Conservation (phyloP, 2,329 filamentous ascomycete species). For the Ophiostoma perfectum region DNA sequence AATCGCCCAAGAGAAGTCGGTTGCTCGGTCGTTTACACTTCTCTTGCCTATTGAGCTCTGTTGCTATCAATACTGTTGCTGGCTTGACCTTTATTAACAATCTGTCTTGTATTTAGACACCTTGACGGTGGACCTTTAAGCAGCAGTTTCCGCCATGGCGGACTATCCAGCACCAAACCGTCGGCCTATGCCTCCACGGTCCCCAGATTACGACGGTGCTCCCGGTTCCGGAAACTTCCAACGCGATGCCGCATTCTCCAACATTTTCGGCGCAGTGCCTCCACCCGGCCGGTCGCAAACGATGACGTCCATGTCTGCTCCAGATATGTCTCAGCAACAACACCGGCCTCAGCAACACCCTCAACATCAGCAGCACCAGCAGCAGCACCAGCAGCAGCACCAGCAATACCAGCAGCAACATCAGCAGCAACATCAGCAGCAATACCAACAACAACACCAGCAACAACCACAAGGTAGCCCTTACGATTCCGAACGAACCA, state of each 20-base stretch:
- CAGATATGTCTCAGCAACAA: slow-evolving; percentile 46
- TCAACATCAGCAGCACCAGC: slow-evolving; percentile 18
- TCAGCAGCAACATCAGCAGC: slow-evolving; percentile 3
- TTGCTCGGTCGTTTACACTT: neutral
- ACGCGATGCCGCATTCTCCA: slow-evolving; percentile 90
- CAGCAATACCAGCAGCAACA: slow-evolving; percentile 2
- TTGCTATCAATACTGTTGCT: neutral
- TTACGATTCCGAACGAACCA: slow-evolving; percentile 56
- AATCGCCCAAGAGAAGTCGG: neutral
- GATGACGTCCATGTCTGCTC: slow-evolving; percentile 73
- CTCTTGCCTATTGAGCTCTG: neutral
- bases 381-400: slow-evolving; percentile 12
- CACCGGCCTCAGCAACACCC: slow-evolving; percentile 21
- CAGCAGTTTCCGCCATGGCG: slow-evolving; percentile 42
- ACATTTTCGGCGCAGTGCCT: slow-evolving; percentile 78
- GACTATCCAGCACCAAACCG: slow-evolving; percentile 53
- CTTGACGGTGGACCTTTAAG: slow-evolving; percentile 11
- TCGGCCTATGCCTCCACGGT: slow-evolving; percentile 35
- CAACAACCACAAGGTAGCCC: neutral
- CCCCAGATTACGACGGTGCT: slow-evolving; percentile 44
- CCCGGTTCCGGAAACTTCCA: slow-evolving; percentile 51
- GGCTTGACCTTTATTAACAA: neutral
- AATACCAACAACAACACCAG: slow-evolving; percentile 26
- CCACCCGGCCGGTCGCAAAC: slow-evolving; percentile 88
- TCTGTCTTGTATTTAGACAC: neutral